A percentile compares a stretch with the other conserved stretches of the same genome.
Conservation (phyloP, 75 land plant genomes). For the Azolla pinnata region DNA sequence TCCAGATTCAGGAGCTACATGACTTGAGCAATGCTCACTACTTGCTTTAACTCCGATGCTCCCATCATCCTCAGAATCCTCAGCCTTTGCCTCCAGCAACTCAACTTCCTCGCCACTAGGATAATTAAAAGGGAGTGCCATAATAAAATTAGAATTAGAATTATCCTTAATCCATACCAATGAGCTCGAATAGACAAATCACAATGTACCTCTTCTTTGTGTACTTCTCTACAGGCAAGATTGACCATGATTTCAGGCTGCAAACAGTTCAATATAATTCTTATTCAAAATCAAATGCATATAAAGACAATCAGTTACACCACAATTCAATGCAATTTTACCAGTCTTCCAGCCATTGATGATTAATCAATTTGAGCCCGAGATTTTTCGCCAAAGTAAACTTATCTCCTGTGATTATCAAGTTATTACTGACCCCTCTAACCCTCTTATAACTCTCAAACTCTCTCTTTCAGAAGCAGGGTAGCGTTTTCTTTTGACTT, state of each 20-base stretch:
- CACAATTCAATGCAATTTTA: too few relatives aligned
- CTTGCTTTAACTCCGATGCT: too few relatives aligned
- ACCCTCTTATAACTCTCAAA: conserved; percentile 1
- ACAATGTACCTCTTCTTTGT: conserved; percentile 33
- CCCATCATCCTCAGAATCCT: conserved; percentile 60
- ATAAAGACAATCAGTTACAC: too few relatives aligned
- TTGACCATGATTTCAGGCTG: conserved; percentile 66
- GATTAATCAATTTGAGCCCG: conserved; percentile 66
- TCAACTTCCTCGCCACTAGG: conserved; percentile 74
- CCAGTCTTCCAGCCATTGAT: conserved; percentile 85
- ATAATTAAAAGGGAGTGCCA: too few relatives aligned
- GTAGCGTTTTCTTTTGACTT: neutral
- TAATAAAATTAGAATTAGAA: too few relatives aligned
- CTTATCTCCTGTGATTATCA: conserved; percentile 55
- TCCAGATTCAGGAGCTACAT: too few relatives aligned
- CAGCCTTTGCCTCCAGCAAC: conserved; percentile 57
- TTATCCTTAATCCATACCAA: too few relatives aligned
- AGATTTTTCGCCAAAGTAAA: conserved; percentile 63
- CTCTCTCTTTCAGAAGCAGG: neutral
- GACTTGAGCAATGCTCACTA: too few relatives aligned
- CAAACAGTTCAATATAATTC: neutral
- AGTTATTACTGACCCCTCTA: neutral
- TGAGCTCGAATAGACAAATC: too few relatives aligned
- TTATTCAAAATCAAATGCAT: too few relatives aligned
- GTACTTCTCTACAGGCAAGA: conserved; percentile 53